These are phyloP conservation scores for Thalassiosira hispida DNA, from an alignment of 352 stramenopile genomes.

Conservation along the genomic window DNA sequence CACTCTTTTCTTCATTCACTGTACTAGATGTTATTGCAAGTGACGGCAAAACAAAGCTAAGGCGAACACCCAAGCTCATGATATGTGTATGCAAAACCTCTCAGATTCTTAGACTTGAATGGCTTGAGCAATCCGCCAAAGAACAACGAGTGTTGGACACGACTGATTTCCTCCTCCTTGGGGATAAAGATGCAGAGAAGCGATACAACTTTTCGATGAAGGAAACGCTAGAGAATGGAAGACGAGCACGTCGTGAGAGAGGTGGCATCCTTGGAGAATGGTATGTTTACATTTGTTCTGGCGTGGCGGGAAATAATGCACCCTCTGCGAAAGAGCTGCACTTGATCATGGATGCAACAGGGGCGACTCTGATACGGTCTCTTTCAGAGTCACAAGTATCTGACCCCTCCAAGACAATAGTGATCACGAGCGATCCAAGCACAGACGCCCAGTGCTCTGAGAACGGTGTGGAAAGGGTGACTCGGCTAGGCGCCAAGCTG, in stretches of 20 bases:
- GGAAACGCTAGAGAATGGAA: slow-evolving; percentile 56
- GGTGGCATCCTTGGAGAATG: slow-evolving; percentile 58
- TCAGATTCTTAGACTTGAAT: slow-evolving; percentile 61
- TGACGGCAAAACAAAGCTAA: slow-evolving; percentile 53
- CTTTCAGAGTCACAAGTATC: slow-evolving; percentile 25
- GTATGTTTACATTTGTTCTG: slow-evolving; percentile 59
- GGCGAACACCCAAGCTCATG: slow-evolving; percentile 76
- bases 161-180: slow-evolving; percentile 46
- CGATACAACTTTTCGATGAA: slow-evolving; percentile 69
- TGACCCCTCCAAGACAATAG: slow-evolving; percentile 43
- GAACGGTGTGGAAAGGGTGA: slow-evolving; percentile 29
- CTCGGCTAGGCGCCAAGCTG: slow-evolving; percentile 37
- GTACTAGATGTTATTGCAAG: slow-evolving; percentile 65
- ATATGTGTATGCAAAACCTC: slow-evolving; percentile 58
- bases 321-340: slow-evolving; percentile 54
- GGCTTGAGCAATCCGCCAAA: slow-evolving; percentile 58
- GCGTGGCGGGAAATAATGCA: slow-evolving; percentile 69
- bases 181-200: slow-evolving; percentile 60
- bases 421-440: slow-evolving; percentile 61
- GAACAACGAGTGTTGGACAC: slow-evolving; percentile 28
- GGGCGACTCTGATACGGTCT: slow-evolving; percentile 43
- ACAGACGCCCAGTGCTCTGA: slow-evolving; percentile 32
- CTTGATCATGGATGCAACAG: slow-evolving; percentile 63
- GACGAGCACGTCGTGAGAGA: slow-evolving; percentile 23
- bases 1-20: neutral